Conservation (phyloP, 768 basidiomycete species). For the Naematelia aurantialba region DNA sequence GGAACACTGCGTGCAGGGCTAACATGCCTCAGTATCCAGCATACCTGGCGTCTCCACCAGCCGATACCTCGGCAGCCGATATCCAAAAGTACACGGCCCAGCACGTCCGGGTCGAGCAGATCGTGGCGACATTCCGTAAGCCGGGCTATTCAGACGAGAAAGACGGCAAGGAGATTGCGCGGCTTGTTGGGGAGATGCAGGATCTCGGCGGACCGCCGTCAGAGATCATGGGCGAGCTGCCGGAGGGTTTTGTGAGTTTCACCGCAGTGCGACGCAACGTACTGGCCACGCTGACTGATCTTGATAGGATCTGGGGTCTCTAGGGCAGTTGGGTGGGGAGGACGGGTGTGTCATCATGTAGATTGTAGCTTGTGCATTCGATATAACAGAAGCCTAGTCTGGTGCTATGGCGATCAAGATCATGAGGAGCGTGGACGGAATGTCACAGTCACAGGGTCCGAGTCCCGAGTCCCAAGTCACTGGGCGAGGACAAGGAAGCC, state of each 20-base stretch:
- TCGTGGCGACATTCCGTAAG: conserved; percentile 41
- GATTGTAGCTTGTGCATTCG: no score
- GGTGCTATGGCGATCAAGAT: background rate
- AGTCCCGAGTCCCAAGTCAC: no score
- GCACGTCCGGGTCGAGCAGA: conserved; percentile 33
- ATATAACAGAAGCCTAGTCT: no score
- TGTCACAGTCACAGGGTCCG: no score
- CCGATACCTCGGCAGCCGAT: conserved; percentile 26
- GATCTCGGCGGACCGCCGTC: conserved; percentile 49
- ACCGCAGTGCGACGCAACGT: background rate
- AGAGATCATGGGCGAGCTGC: conserved; percentile 50
- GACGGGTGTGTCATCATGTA: conserved; percentile 45
- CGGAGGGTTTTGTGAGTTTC: conserved; percentile 48
- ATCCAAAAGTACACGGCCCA: conserved; percentile 41
- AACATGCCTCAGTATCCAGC: conserved; percentile 42
- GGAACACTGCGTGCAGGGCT: background rate
- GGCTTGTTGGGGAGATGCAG: conserved; percentile 46
- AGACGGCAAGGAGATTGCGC: conserved; percentile 32
- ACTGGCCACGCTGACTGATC: conserved; percentile 3
- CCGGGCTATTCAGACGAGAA: conserved; percentile 39
- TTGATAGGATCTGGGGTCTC: background rate
- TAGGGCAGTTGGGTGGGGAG: conserved; percentile 35
- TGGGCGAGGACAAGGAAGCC: no score
- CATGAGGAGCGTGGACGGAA: background rate
- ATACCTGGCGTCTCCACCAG: conserved; percentile 45